These are phyloP conservation scores for Tetratostichococcus sp. DNA, from an alignment of 139 green algal species.

Conservation along the genomic window DNA sequence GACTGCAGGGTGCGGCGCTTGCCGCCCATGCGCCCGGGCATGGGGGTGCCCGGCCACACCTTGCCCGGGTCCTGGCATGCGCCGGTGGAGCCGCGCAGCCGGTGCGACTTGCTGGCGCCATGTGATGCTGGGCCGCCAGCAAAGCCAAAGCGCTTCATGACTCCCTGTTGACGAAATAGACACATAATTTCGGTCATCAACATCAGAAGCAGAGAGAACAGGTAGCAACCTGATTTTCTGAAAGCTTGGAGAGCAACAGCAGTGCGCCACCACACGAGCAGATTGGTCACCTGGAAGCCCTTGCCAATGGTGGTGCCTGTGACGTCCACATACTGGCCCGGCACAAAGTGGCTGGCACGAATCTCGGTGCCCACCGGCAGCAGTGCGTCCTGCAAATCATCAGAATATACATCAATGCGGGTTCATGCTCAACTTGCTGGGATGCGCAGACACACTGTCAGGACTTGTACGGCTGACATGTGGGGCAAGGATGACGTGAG, in stretches of 20 bases:
- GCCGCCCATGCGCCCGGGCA: conserved; percentile 91
- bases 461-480: too few species aligned
- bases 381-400: conserved; percentile 61
- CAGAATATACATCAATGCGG: too few species aligned
- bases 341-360: conserved; percentile 76
- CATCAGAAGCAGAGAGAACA: too few species aligned
- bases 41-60: conserved; percentile 97
- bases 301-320: conserved; percentile 88
- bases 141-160: conserved; percentile 95
- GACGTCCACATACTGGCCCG: conserved; percentile 93
- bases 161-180: conserved; percentile 43
- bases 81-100: conserved; percentile 51
- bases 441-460: too few species aligned
- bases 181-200: too few species aligned
- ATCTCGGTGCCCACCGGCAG: conserved; percentile 81
- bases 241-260: too few species aligned
- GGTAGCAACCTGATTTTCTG: too few species aligned
- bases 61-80: conserved; percentile 71
- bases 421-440: too few species aligned
- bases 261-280: too few species aligned
- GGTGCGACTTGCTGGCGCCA: conserved; percentile 80
- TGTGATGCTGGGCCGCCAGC: conserved; percentile 84
- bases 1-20: conserved; percentile 72
- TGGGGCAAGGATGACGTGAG: too few species aligned
- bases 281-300: conserved; percentile 85